Evolutionary conservation across 2,329 filamentous ascomycete species (phyloP).

Genomic region (Pestalotiopsis sp.): DNA sequence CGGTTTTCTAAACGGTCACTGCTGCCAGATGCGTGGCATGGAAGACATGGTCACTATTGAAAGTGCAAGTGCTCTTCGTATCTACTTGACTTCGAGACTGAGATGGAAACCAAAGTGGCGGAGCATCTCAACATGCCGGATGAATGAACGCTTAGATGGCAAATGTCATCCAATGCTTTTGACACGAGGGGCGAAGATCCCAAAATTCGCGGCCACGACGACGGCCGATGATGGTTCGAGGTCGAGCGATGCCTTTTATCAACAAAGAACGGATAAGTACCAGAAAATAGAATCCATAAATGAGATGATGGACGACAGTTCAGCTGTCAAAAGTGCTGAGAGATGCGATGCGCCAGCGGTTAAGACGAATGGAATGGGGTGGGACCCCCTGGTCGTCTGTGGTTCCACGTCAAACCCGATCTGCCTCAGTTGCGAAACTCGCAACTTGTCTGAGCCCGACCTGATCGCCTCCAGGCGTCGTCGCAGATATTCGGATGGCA

Average conservation of each 20-base stretch:
- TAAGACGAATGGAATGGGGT: not conserved
- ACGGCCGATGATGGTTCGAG: not conserved
- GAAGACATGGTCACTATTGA: too few relatives aligned
- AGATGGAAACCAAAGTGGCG: too few relatives aligned
- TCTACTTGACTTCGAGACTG: too few relatives aligned
- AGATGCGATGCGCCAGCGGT: not conserved
- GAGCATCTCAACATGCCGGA: too few relatives aligned
- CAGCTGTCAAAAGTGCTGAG: not conserved
- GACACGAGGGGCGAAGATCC: not conserved
- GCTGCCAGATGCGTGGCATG: too few relatives aligned
- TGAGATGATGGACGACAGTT: not conserved
- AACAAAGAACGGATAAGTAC: not conserved
- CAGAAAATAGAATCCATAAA: too few relatives aligned
- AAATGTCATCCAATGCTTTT: not conserved
- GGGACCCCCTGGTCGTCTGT: constrained; percentile 13
- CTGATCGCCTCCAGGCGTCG: constrained; percentile 19
- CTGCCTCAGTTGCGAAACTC: constrained; percentile 31
- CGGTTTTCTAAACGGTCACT: too few relatives aligned
- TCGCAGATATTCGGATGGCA: constrained; percentile 19
- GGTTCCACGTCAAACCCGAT: constrained; percentile 22
- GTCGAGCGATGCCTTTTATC: not conserved
- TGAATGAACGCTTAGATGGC: not conserved
- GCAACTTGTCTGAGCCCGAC: constrained; percentile 24
- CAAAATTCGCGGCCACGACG: not conserved
- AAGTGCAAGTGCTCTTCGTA: too few relatives aligned